Percentiles rank a stretch among this genome's conserved stretches.
Conservation (phyloP, 169 alveolate species). For the Eimeria praecox region DNA sequence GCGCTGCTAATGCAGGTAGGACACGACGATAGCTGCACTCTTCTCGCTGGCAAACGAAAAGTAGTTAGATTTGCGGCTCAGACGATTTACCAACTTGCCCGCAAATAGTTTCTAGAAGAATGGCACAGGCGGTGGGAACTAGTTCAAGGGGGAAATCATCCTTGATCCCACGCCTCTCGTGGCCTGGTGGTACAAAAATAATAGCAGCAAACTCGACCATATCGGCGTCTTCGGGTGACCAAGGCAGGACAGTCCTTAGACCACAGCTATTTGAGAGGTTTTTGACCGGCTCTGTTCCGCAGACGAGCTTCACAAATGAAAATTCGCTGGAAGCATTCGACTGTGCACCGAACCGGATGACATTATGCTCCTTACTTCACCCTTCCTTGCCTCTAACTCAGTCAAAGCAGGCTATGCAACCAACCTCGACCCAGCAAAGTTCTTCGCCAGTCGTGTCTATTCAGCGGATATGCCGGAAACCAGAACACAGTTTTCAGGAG, state of each 20-base stretch:
- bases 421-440: not conserved
- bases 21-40: not conserved
- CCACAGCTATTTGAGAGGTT: slow-evolving; percentile 20
- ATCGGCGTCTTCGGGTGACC: not conserved
- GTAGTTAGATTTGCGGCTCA: not conserved
- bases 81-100: not conserved
- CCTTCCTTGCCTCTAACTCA: not conserved
- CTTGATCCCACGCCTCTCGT: not conserved
- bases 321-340: not conserved
- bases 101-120: not conserved
- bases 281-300: not conserved
- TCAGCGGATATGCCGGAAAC: not conserved
- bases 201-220: not conserved
- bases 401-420: not conserved
- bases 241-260: not conserved
- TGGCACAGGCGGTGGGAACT: not conserved
- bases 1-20: too few relatives aligned
- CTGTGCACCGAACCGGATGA: slow-evolving; percentile 21
- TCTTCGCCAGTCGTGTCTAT: not conserved
- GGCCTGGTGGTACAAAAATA: not conserved
- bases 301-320: not conserved
- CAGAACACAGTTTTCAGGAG: not conserved
- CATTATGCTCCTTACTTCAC: slow-evolving; percentile 12
- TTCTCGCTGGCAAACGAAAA: not conserved
- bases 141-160: not conserved